These are phyloP conservation scores for Stemphylium lycopersici DNA, from an alignment of 2,329 filamentous ascomycete species.

Conservation along the genomic window DNA sequence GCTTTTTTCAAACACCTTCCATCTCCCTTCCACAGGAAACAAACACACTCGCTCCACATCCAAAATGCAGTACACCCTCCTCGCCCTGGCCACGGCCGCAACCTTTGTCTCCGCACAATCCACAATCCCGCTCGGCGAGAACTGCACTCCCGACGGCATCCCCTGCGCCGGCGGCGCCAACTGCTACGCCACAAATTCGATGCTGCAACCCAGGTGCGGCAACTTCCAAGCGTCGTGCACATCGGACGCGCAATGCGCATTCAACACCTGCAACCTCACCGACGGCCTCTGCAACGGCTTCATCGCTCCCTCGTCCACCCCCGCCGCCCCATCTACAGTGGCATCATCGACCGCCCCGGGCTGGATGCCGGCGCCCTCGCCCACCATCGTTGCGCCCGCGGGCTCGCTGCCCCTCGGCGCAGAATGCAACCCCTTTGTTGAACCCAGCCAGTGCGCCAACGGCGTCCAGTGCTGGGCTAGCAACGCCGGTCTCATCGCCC, in stretches of 20 bases:
- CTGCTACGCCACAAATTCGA: conserved; percentile 27
- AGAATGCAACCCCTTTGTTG: conserved; percentile 18
- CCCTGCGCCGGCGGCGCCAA: conserved; percentile 20
- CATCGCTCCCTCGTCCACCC: not conserved
- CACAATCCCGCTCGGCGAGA: conserved; percentile 15
- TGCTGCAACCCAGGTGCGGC: conserved; percentile 18
- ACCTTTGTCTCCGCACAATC: conserved; percentile 17
- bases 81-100: conserved; percentile 19
- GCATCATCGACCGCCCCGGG: conserved; percentile 3
- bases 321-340: conserved; percentile 7
- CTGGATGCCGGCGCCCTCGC: conserved; percentile 12
- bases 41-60: not conserved
- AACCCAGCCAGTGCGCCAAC: conserved; percentile 14
- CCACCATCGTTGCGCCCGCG: conserved; percentile 19
- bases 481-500: not conserved
- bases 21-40: not conserved
- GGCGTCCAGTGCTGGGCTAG: conserved; percentile 3
- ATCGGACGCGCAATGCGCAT: conserved; percentile 25
- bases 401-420: conserved; percentile 25
- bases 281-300: conserved; percentile 27
- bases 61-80: conserved; percentile 25
- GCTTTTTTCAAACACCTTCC: not conserved
- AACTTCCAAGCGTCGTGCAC: conserved; percentile 30
- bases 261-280: conserved; percentile 23
- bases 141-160: conserved; percentile 18